These are phyloP conservation scores for Suillus lakei DNA, from an alignment of 768 basidiomycete genomes.

Conservation along the genomic window DNA sequence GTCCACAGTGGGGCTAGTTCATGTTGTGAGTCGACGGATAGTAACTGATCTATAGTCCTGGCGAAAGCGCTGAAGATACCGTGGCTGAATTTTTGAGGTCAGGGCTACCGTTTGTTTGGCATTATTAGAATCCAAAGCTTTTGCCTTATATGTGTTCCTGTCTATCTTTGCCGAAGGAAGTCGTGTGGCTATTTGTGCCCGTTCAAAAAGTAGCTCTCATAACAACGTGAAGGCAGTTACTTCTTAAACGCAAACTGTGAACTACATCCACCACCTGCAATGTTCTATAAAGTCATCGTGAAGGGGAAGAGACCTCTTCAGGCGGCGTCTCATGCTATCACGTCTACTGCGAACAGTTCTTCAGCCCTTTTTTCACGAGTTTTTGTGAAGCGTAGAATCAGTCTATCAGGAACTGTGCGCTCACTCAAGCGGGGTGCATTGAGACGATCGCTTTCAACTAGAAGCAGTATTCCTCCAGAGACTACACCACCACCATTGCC, in stretches of 20 bases:
- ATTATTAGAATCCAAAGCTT: constrained; percentile 28
- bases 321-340: constrained; percentile 50
- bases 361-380: constrained; percentile 36
- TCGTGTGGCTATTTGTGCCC: constrained; percentile 9
- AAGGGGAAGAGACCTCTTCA: constrained; percentile 60
- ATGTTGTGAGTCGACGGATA: not conserved
- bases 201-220: constrained; percentile 8
- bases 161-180: constrained; percentile 10
- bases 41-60: not conserved
- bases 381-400: constrained; percentile 37
- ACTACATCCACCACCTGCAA: constrained; percentile 17
- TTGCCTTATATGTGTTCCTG: constrained; percentile 18
- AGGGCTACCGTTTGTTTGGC: constrained; percentile 33
- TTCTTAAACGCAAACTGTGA: constrained; percentile 21
- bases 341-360: constrained; percentile 37
- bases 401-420: constrained; percentile 35
- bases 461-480: constrained; percentile 36
- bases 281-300: constrained; percentile 34
- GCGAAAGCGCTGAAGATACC: no score
- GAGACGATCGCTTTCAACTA: constrained; percentile 30
- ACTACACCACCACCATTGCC: constrained; percentile 54
- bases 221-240: constrained; percentile 13
- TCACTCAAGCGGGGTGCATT: constrained; percentile 30
- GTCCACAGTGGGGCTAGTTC: not conserved
- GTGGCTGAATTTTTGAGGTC: no score